Conservation (phyloP, 257 asterid species). For the Oldenlandia corymbosa region DNA sequence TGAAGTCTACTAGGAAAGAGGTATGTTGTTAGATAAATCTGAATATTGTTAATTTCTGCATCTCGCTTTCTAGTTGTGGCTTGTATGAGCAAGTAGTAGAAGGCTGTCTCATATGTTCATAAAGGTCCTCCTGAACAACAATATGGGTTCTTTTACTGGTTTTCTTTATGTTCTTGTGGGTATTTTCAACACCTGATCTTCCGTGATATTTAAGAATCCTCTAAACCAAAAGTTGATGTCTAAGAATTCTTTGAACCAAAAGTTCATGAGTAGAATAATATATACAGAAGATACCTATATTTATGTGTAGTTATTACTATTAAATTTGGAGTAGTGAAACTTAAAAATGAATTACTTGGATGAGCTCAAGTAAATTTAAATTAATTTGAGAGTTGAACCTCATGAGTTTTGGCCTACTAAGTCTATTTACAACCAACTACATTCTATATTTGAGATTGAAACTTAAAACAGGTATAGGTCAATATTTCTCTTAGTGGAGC, state of each 20-base stretch:
- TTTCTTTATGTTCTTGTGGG: neutral
- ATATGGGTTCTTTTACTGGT: neutral
- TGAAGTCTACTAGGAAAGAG: slow-evolving; percentile 4
- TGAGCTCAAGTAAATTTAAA: neutral
- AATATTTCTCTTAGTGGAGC: neutral
- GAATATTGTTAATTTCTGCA: slow-evolving; percentile 2
- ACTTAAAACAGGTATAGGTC: neutral
- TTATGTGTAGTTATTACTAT: no score
- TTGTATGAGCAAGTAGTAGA: neutral
- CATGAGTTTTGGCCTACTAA: neutral
- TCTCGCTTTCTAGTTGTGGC: neutral
- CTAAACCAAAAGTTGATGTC: neutral
- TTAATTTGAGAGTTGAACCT: neutral
- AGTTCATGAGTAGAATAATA: neutral
- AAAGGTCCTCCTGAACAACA: neutral
- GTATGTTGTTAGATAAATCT: neutral
- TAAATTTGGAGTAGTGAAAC: no score
- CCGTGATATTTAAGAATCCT: neutral
- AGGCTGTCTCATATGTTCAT: neutral
- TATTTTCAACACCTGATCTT: neutral
- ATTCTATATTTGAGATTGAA: neutral
- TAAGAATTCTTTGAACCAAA: neutral
- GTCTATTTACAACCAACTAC: neutral
- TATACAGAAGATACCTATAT: neutral
- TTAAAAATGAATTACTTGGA: no score